phyloP scores from a whole-genome alignment of 129 eudicot genomes.

The Centella asiatica region DNA sequence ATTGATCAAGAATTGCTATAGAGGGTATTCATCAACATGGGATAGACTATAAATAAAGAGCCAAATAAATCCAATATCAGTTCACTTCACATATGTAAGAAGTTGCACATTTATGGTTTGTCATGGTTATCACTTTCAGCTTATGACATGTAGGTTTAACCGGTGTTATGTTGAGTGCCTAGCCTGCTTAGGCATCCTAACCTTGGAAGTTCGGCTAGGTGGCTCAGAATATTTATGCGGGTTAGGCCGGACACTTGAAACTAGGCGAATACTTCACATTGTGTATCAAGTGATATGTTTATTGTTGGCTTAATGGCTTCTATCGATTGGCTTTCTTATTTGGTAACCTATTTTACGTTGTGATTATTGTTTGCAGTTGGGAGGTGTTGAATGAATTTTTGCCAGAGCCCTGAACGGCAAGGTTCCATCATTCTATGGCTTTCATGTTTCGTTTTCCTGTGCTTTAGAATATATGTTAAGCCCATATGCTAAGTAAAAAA shows the following conservation, averaged over 20 bases:
- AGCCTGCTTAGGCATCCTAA: too few relatives aligned
- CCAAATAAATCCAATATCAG: not conserved
- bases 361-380: constrained; percentile 46
- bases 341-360: not conserved
- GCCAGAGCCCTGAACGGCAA: constrained; percentile 5
- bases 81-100: too few relatives aligned
- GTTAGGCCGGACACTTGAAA: not conserved
- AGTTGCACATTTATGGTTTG: too few relatives aligned
- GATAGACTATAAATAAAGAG: not conserved
- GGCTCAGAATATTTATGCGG: too few relatives aligned
- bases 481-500: too few relatives aligned
- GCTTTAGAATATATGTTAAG: too few relatives aligned
- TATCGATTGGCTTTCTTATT: not conserved
- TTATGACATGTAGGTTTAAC: too few relatives aligned
- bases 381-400: constrained; percentile 54
- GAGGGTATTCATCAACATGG: not conserved
- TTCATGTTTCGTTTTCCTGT: not conserved
- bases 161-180: too few relatives aligned
- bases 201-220: too few relatives aligned
- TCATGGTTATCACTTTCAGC: too few relatives aligned
- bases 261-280: not conserved
- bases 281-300: not conserved
- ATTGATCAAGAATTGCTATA: not conserved
- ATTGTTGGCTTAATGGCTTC: not conserved
- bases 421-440: not conserved